Evolutionary conservation across 2,329 filamentous ascomycete genomes (phyloP), one percentile per base, ranked within the genome.

Genomic region (Claviceps lovelessii): DNA sequence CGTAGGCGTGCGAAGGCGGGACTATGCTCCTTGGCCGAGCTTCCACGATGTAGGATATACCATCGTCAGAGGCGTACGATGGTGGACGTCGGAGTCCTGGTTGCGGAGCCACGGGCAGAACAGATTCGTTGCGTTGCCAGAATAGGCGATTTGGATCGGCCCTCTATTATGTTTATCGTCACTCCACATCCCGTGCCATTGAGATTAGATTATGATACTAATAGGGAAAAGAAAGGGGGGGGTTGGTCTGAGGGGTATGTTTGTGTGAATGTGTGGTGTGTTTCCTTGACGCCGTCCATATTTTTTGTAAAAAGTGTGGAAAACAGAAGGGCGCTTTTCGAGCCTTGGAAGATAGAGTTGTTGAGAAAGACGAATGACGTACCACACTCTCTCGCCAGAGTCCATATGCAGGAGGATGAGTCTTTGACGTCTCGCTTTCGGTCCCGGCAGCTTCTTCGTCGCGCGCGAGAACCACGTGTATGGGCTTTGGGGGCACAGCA

Each of bases 361-460:
- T 23, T 3, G 23, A 23, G 15, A 28, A 28, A 31, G 50, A 49
- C 9, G 5, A 15, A 81, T n/a, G 5, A 81, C 84, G 68, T 77
- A 88, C 84, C 69, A 93, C 87, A 63, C 85, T 91, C 67, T 84
- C 83, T 53, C 88, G 77, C 87, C 88, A 94, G 1, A 89, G 72
- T 0, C 90, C 90, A 65, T 95, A 95, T 2, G 88, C 88, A 0
- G 90, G 90, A 4, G 90, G 90, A 9, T 83, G 80, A 23, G 76
- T 60, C 61, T 83, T 82, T 46, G 72, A 70, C 0, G 77, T 71
- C 56, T 81, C 77, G 52, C 74, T 78, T 55, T 79, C 76, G 53
- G 76, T 67, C 4, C 77, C 79, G 2, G 72, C 77, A 19, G 80
- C 78, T 63, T 90, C 87, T 63, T 90, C 86, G 63, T 93, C 88